These are phyloP conservation scores for Acacia pycnantha DNA, from an alignment of 331 rosid genomes.

Conservation along the genomic window DNA sequence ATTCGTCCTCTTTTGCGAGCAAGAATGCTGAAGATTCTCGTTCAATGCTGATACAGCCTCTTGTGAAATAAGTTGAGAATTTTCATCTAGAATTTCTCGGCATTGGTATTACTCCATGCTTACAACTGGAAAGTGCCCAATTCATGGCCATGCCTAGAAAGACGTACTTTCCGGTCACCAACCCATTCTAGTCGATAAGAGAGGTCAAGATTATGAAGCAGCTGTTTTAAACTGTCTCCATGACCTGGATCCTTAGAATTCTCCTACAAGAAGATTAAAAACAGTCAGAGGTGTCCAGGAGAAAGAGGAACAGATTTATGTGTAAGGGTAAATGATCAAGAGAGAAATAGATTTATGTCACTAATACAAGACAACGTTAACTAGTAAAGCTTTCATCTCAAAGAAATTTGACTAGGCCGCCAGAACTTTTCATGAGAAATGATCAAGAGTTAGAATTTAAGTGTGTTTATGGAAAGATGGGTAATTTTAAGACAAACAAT, in stretches of 20 bases:
- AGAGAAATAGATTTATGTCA: not conserved
- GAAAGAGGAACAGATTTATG: constrained; percentile 20
- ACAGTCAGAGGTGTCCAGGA: constrained; percentile 30
- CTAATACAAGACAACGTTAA: not conserved
- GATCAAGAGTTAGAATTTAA: not conserved
- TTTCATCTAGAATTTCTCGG: constrained; percentile 14
- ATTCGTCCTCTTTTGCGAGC: constrained; percentile 12
- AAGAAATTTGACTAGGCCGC: constrained; percentile 12
- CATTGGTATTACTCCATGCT: constrained; percentile 12
- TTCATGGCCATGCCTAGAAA: constrained; percentile 70
- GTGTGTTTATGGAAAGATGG: not conserved
- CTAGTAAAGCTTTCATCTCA: constrained; percentile 29
- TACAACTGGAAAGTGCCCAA: constrained; percentile 59
- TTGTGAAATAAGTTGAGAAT: constrained; percentile 6
- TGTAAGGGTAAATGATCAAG: constrained; percentile 13
- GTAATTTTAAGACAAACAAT: not conserved
- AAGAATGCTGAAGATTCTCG: constrained; percentile 10
- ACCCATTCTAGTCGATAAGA: constrained; percentile 80
- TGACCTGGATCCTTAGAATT: constrained; percentile 54
- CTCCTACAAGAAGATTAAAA: constrained; percentile 44
- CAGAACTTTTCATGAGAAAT: not conserved
- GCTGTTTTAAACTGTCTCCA: constrained; percentile 62
- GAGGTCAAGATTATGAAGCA: constrained; percentile 88
- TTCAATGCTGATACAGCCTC: constrained; percentile 12
- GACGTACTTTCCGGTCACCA: constrained; percentile 64